These are phyloP conservation scores for Iodosphaeria phyllophila DNA, from an alignment of 2,329 filamentous ascomycete genomes.

Conservation along the genomic window DNA sequence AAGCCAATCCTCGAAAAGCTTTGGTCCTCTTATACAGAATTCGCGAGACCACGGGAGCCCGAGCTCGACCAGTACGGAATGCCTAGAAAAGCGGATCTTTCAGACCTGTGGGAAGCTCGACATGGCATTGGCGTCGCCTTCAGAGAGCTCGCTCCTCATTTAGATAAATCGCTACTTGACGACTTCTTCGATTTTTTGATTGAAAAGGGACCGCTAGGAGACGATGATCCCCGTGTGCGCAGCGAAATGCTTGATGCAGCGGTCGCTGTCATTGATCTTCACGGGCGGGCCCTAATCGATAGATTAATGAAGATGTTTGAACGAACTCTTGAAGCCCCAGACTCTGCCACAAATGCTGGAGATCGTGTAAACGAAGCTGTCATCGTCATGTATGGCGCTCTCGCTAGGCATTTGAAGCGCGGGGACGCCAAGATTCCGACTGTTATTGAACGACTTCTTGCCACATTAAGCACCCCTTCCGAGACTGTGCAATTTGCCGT, in stretches of 20 bases:
- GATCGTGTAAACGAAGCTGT: conserved; percentile 94
- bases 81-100: conserved; percentile 71
- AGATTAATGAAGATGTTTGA: conserved; percentile 87
- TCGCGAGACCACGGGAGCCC: conserved; percentile 66
- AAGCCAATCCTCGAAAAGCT: conserved; percentile 44
- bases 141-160: conserved; percentile 55
- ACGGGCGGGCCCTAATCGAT: conserved; percentile 70
- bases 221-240: conserved; percentile 59
- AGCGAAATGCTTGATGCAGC: conserved; percentile 86
- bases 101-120: conserved; percentile 80
- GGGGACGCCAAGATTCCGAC: conserved; percentile 79
- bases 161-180: conserved; percentile 52
- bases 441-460: conserved; percentile 71
- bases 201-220: conserved; percentile 69
- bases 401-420: conserved; percentile 68
- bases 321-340: conserved; percentile 65
- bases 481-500: conserved; percentile 96
- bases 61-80: conserved; percentile 88
- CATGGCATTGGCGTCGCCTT: conserved; percentile 82
- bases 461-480: conserved; percentile 81
- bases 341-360: conserved; percentile 61
- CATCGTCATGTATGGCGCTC: conserved; percentile 88
- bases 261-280: conserved; percentile 58
- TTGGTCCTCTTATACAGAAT: conserved; percentile 52
- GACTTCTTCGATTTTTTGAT: conserved; percentile 74